Conservation (phyloP, 345 rosid species). For the Kernera saxatilis region DNA sequence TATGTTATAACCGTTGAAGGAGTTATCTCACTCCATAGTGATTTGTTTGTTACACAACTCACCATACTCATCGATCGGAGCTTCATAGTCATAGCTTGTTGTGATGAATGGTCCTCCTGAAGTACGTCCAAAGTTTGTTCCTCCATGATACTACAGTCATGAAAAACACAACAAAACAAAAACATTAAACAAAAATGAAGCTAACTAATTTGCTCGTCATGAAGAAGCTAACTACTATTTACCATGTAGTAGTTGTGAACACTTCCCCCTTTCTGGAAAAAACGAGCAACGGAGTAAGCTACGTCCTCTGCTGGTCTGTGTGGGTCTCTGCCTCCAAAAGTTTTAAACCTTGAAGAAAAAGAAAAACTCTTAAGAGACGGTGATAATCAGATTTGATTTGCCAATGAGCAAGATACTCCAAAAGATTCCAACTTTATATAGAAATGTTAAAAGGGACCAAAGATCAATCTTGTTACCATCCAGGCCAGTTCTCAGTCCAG, state of each 20-base stretch:
- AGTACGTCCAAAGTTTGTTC: conserved; percentile 96
- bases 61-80: conserved; percentile 99
- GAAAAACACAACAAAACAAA: background rate
- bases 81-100: conserved; percentile 96
- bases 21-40: background rate
- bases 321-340: conserved; percentile 85
- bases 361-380: background rate
- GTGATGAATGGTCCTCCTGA: conserved; percentile 94
- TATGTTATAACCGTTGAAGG: background rate
- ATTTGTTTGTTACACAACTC: conserved; percentile 13
- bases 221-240: conserved; percentile 4
- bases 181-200: background rate
- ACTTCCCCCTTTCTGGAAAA: conserved; percentile 89
- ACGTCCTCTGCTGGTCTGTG: conserved; percentile 89
- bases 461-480: conserved; percentile 63
- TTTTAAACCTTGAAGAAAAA: conserved; percentile 61
- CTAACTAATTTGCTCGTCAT: background rate
- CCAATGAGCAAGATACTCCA: conserved; percentile 2
- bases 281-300: conserved; percentile 85
- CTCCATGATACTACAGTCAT: conserved; percentile 78
- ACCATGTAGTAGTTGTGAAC: conserved; percentile 95
- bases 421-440: conserved; percentile 43
- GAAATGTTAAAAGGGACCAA: conserved; percentile 36
- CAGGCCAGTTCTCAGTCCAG: conserved; percentile 99
- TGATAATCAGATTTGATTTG: background rate